These are phyloP conservation scores for Stentor coeruleus DNA, from an alignment of 73 alveolate genomes.

Conservation along the genomic window DNA sequence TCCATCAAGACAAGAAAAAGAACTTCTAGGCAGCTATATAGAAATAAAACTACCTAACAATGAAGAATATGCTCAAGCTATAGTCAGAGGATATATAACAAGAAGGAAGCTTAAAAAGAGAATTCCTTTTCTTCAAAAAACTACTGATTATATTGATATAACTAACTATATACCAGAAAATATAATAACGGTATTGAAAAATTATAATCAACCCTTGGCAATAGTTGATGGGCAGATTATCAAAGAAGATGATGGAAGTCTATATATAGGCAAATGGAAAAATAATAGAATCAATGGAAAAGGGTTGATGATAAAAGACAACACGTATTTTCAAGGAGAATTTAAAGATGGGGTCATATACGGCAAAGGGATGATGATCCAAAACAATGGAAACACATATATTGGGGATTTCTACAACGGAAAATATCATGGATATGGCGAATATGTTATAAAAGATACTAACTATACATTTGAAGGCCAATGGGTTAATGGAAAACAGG, in stretches of 20 bases:
- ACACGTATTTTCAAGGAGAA: neutral
- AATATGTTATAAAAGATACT: slow-evolving; percentile 19
- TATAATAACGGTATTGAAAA: too few species aligned
- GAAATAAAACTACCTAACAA: too few species aligned
- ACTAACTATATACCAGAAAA: too few species aligned
- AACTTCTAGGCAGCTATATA: too few species aligned
- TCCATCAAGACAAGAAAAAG: too few species aligned
- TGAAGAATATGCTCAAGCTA: too few species aligned
- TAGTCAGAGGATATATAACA: neutral
- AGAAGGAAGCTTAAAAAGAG: neutral
- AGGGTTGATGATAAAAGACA: neutral
- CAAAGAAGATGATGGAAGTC: too few species aligned
- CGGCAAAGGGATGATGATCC: slow-evolving; percentile 41
- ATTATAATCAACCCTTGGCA: too few species aligned
- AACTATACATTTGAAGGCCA: slow-evolving; percentile 39
- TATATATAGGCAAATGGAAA: neutral
- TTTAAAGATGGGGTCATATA: neutral
- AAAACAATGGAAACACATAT: slow-evolving; percentile 45
- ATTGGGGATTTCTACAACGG: slow-evolving; percentile 43
- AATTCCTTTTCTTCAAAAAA: too few species aligned
- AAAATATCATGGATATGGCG: slow-evolving; percentile 51
- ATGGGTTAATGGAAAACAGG: slow-evolving; percentile 37
- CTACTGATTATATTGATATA: too few species aligned
- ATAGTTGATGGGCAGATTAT: too few species aligned
- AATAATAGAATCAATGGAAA: neutral